Evolutionary conservation across 2,329 filamentous ascomycete species (phyloP), one percentile per base, ranked within the genome.

Genomic region (Trichoderma sp.): DNA sequence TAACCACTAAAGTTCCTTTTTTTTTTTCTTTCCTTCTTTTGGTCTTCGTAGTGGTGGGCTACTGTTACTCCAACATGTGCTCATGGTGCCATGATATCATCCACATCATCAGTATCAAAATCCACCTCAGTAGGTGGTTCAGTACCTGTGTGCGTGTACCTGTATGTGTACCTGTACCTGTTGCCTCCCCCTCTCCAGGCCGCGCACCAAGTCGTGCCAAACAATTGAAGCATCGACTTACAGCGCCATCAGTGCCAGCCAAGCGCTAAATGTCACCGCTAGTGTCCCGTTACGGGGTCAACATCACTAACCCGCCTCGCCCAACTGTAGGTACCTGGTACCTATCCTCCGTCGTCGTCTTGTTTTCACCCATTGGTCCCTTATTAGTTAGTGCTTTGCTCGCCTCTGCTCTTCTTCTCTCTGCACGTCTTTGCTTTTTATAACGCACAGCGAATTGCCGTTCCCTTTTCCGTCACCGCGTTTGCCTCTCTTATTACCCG

Each of bases 81-180:
- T n/a, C 21, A 14, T 30, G 61, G 36, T 51, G 39, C 18, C 62
- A 64, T 64, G 62, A 64, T 64, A 64, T 64, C 62, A 64, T 51
- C n/a, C n/a, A 24, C 24, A 24, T 24, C 24, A 43, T 4, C 15
- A 51, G 43, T 21, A 51, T 51, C n/a, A 21, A 51, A 51, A 51
- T 21, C 43, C 43, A 21, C 43, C 43, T 51, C 39, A 8, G 15
- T 43, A 8, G n/a, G 18, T 47, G 43, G 43, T 47, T 21, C 43
- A n/a, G 43, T 47, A 43, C 18, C 15, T 8, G 39, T 43, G 8
- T 7, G 7, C 21, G n/a, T 51, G 43, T 47, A 43, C 18, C 15
- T 8, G 39, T 43, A 51, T 11, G 4, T 5, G 47, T 53, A 24
- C 47, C n/a, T 24, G 21, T 21, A 53, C 39, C 39, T 43, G 7